A percentile compares a stretch with the other conserved stretches of the same genome.
Conservation (phyloP, 202 grass and related monocot species). For the Zizania palustris region DNA sequence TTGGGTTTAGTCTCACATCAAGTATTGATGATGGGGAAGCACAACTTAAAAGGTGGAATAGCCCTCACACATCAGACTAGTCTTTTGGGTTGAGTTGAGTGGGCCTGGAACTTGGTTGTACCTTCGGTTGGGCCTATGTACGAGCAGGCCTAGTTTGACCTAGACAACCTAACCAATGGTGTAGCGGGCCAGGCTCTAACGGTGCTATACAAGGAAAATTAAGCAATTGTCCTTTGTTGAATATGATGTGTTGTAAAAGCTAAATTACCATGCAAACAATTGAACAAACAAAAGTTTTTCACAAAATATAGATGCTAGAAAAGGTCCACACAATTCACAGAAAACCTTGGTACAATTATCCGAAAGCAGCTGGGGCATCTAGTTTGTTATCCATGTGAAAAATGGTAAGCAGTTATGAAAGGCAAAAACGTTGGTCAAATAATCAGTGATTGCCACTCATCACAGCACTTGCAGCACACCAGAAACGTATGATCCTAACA, state of each 20-base stretch:
- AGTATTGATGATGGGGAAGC: no score
- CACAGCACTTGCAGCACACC: conserved; percentile 13
- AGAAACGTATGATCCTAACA: conserved; percentile 43
- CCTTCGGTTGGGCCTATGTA: no score
- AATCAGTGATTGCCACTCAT: conserved; percentile 42
- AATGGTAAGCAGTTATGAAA: conserved; percentile 18
- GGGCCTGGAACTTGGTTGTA: no score
- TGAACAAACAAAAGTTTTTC: not conserved
- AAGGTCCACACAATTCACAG: not conserved
- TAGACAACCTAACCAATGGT: no score
- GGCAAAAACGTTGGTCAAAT: conserved; percentile 21
- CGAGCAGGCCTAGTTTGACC: no score
- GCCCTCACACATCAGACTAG: no score
- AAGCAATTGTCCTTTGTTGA: not conserved
- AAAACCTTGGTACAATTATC: not conserved
- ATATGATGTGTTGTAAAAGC: not conserved
- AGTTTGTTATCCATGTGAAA: conserved; percentile 21
- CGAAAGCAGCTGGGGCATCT: not conserved
- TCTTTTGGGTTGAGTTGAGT: no score
- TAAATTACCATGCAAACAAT: not conserved
- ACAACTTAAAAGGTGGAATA: no score
- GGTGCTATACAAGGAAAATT: not conserved
- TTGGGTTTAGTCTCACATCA: no score
- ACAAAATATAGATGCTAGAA: conserved; percentile 5
- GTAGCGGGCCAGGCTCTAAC: not conserved